Base-by-base conservation (phyloP, 2,329 filamentous ascomycete genomes). In the Rugonectria rugulosa region DNA sequence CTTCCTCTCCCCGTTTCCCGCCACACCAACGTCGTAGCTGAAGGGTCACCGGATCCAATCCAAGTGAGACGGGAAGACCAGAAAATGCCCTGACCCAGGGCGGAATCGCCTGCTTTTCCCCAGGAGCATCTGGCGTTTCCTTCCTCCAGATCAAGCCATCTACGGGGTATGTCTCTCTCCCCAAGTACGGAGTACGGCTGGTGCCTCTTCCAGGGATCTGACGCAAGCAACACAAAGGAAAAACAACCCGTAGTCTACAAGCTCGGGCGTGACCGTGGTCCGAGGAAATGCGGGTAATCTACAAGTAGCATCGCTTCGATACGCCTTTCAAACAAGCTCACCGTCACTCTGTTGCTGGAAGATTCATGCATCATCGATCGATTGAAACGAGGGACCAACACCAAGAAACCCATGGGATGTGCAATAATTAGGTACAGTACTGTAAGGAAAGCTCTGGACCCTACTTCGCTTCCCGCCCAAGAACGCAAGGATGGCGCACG, bases 1-100 rank as follows among this genome's bases (percentile, higher is more conserved):
- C 17, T 10, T 17, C 10, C 19, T 21, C 29, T 64, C 23, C 51
- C 52, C n/a, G n/a, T n/a, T 49, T 60, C 40, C 58, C 62, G 62
- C 64, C 60, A 65, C 62, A 56, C 60, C 62, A 53, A 53, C 48
- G 56, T 54, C 59, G 56, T 58, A 53, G 53, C 54, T 61, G 56
- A 32, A 47, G 32, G 29, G 48, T 40, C 50, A 43, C 59, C 47
- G 26, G 53, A 41, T 51, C 59, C 57, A 60, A 58, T 58, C 40
- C 48, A 32, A 10, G 29, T 10, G 29, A 47, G 47, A 32, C 24
- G 46, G 36, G 4, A 12, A 52, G 24, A 31, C 50, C 37, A 41
- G 44, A n/a, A n/a, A n/a, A n/a, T n/a, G 26, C 31, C 51, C 54
- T 60, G 62, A 59, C 56, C 62, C 49, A 31, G 34, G 21, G 54